A percentile compares a stretch with the other conserved stretches of the same genome.
phyloP scores from a whole-genome alignment of 1,284 basidiomycete genomes.

The Fomitopsis palustris region DNA sequence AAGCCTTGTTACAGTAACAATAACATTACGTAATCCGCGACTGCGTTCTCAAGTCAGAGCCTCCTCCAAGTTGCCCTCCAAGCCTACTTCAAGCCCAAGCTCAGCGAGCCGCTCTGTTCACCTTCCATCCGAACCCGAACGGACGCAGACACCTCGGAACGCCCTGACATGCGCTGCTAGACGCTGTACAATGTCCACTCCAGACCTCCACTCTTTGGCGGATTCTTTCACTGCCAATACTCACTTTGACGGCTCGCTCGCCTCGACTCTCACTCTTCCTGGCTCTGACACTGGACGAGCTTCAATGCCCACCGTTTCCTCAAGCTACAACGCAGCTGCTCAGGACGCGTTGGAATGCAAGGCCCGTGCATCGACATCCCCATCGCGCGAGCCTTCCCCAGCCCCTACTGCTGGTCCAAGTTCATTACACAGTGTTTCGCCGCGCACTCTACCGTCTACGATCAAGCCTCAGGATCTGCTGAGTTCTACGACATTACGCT shows the following conservation, averaged over 20 bases:
- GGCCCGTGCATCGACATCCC: background rate
- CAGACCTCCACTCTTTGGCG: background rate
- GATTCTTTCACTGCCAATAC: background rate
- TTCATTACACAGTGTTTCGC: background rate
- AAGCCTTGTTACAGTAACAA: background rate
- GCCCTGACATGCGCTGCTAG: background rate
- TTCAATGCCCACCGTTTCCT: background rate
- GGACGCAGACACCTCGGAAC: background rate
- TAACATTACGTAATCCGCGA: background rate
- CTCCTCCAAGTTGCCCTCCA: background rate
- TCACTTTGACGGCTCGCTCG: background rate
- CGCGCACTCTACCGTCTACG: background rate
- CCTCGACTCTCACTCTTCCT: constrained; percentile 1
- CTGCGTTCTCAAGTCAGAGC: constrained; percentile 1
- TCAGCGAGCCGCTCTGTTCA: background rate
- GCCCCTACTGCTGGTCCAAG: background rate
- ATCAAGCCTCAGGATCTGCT: background rate
- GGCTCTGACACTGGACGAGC: background rate
- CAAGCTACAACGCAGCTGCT: background rate
- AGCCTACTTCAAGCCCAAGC: background rate
- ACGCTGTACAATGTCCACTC: background rate
- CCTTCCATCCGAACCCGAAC: background rate
- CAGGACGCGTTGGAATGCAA: background rate
- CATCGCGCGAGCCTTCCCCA: background rate
- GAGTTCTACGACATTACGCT: background rate